phyloP scores from a whole-genome alignment of 257 asterid genomes.

The Solanum chilense region DNA sequence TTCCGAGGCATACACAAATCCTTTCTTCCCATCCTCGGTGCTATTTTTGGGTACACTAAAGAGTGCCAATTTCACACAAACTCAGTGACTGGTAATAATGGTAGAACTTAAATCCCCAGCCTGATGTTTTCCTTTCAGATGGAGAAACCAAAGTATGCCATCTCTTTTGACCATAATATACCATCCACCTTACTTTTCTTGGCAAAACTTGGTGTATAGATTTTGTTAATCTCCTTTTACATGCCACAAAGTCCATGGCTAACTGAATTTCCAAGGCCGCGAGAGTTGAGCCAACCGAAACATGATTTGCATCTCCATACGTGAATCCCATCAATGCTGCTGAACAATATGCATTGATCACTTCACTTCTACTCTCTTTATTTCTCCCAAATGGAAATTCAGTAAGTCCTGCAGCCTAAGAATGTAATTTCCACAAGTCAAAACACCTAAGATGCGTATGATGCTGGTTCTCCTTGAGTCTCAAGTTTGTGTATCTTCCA shows the following conservation, averaged over 20 bases:
- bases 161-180: conserved; percentile 88
- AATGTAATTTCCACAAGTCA: conserved; percentile 72
- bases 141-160: conserved; percentile 85
- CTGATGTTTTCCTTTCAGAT: conserved; percentile 54
- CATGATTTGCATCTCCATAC: conserved; percentile 73
- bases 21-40: conserved; percentile 93
- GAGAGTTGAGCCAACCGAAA: conserved; percentile 52
- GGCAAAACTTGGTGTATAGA: conserved; percentile 46
- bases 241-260: conserved; percentile 93
- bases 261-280: conserved; percentile 60
- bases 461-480: conserved; percentile 25
- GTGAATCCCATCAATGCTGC: conserved; percentile 82
- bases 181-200: conserved; percentile 65
- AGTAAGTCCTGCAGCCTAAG: conserved; percentile 85
- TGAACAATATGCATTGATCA: conserved; percentile 76
- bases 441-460: conserved; percentile 71
- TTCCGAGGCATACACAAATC: conserved; percentile 62
- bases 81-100: conserved; percentile 65
- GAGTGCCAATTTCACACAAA: conserved; percentile 59
- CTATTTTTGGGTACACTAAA: conserved; percentile 52
- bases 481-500: conserved; percentile 76
- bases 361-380: conserved; percentile 92
- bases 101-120: conserved; percentile 72
- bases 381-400: conserved; percentile 85
- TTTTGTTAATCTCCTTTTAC: conserved; percentile 32